Conservation (phyloP, 78 protist genomes). For the Pelomyxa schiedti region DNA sequence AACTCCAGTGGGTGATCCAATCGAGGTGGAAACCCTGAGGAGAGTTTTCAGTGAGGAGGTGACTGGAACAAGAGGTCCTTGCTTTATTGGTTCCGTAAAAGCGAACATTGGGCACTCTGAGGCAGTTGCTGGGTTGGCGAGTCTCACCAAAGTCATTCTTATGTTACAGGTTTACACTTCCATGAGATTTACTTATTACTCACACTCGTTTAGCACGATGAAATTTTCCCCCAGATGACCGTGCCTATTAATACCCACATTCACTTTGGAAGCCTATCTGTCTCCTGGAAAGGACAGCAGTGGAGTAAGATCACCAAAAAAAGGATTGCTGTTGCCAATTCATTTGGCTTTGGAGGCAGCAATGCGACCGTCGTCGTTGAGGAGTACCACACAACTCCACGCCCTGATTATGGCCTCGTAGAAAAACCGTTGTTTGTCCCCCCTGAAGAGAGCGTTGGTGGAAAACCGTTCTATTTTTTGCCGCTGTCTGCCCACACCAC, state of each 20-base stretch:
- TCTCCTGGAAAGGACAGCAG: too few relatives aligned
- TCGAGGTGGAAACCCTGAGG: constrained; percentile 50
- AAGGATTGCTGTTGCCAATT: constrained; percentile 40
- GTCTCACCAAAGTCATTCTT: constrained; percentile 25
- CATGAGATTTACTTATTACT: too few relatives aligned
- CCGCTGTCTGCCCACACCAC: not conserved
- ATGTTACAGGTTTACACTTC: too few relatives aligned
- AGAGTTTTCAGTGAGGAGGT: constrained; percentile 2
- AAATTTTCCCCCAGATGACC: too few relatives aligned
- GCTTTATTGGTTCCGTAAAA: constrained; percentile 49
- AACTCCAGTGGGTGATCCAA: constrained; percentile 64
- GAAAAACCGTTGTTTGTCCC: not conserved
- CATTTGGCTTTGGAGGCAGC: constrained; percentile 76
- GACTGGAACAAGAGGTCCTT: constrained; percentile 13
- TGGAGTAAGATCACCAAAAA: too few relatives aligned
- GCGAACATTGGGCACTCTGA: constrained; percentile 60
- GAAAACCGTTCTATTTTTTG: too few relatives aligned
- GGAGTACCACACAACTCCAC: not conserved
- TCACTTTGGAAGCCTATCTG: too few relatives aligned
- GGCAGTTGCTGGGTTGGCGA: constrained; percentile 57
- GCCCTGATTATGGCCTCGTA: not conserved
- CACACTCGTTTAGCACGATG: too few relatives aligned
- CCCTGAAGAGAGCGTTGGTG: not conserved
- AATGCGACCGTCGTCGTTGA: constrained; percentile 36
- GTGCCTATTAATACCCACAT: too few relatives aligned